A percentile compares a stretch with the other conserved stretches of the same genome.
Conservation (phyloP, 805 yeast species). For the Cyberlindnera petersonii region DNA sequence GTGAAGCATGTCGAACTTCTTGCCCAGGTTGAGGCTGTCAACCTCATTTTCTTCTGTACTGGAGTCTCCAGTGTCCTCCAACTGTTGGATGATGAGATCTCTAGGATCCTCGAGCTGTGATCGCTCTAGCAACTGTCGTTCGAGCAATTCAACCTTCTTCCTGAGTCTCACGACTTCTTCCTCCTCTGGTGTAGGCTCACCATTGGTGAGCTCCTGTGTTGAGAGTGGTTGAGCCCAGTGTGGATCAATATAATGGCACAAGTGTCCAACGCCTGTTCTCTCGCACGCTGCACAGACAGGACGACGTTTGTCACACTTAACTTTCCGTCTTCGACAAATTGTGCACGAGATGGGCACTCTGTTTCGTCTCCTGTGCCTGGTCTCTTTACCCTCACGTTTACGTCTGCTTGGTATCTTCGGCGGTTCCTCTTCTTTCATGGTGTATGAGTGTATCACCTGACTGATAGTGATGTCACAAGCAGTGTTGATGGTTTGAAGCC, state of each 20-base stretch:
- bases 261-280: slow-evolving; percentile 53
- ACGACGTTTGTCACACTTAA: slow-evolving; percentile 46
- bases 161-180: slow-evolving; percentile 51
- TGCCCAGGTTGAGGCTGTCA: slow-evolving; percentile 34
- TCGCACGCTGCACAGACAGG: slow-evolving; percentile 57
- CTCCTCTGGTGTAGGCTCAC: slow-evolving; percentile 44
- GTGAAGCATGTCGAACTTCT: slow-evolving; percentile 43
- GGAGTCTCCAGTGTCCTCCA: no score
- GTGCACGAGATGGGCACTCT: slow-evolving; percentile 46
- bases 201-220: slow-evolving; percentile 42
- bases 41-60: slow-evolving; percentile 6
- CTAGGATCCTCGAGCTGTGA: no score
- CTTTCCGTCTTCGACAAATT: slow-evolving; percentile 47
- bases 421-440: no score
- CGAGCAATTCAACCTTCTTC: slow-evolving; percentile 49
- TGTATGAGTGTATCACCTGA: no score
- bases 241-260: slow-evolving; percentile 56
- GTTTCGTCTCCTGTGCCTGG: slow-evolving; percentile 37
- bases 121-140: slow-evolving; percentile 18
- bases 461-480: no score
- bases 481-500: no score
- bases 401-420: neutral
- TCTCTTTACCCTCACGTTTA: neutral
- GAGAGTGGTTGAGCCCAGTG: slow-evolving; percentile 51
- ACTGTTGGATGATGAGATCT: no score